These are phyloP conservation scores for Fomitiporia mediterranea DNA, from an alignment of 1,284 basidiomycete species.

Conservation along the genomic window DNA sequence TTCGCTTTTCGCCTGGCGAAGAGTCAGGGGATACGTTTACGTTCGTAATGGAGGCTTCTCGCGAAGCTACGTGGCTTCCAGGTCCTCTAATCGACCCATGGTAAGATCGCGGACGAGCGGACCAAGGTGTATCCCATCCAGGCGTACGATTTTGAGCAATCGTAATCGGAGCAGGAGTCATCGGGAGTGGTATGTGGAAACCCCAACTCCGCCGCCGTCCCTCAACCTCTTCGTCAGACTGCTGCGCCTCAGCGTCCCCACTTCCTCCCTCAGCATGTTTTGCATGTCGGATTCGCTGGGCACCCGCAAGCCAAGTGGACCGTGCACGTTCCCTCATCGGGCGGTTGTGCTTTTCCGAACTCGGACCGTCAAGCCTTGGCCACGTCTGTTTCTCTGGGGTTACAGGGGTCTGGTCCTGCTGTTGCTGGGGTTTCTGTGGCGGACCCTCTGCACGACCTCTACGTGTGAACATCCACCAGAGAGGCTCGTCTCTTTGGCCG, in stretches of 20 bases:
- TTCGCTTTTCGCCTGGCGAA: conserved; percentile 26
- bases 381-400: conserved; percentile 19
- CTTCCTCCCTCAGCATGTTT: conserved; percentile 20
- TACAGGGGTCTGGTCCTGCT: conserved; percentile 28
- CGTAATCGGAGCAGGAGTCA: conserved; percentile 41
- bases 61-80: conserved; percentile 21
- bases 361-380: not conserved
- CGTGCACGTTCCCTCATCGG: conserved; percentile 14
- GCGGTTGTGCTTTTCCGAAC: conserved; percentile 5
- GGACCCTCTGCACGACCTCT: conserved; percentile 29
- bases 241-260: too few relatives aligned
- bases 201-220: conserved; percentile 28
- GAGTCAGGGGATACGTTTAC: conserved; percentile 35
- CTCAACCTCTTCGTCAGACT: conserved; percentile 23
- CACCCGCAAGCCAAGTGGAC: conserved; percentile 14
- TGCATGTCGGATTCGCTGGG: conserved; percentile 5
- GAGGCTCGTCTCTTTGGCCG: conserved; percentile 34
- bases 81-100: conserved; percentile 16
- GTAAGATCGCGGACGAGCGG: conserved; percentile 36
- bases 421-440: too few relatives aligned
- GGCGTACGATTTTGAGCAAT: conserved; percentile 51
- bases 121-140: conserved; percentile 68
- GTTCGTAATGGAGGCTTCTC: conserved; percentile 30
- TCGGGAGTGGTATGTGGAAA: conserved; percentile 37
- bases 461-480: conserved; percentile 67